Evolutionary conservation across 192 early-diverging fungal genomes (phyloP).

Genomic region (Coemansia sp.): DNA sequence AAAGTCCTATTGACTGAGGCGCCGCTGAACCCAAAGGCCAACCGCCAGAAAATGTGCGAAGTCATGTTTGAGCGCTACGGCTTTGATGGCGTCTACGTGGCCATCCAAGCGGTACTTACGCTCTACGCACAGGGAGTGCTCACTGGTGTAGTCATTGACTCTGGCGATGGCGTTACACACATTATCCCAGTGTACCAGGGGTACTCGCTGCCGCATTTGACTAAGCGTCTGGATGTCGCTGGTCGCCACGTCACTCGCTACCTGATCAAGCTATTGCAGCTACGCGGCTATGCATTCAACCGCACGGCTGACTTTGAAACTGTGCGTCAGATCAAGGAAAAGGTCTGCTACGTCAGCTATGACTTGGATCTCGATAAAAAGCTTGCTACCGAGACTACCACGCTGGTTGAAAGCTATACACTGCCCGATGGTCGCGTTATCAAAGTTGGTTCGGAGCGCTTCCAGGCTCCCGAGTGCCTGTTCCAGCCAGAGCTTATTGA

Average conservation of each 20-base stretch:
- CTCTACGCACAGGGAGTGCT: constrained; percentile 97
- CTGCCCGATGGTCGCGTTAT: constrained; percentile 98
- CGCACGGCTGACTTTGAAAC: constrained; percentile 98
- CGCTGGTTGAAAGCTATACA: constrained; percentile 93
- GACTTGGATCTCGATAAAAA: constrained; percentile 94
- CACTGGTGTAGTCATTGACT: constrained; percentile 98
- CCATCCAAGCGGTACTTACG: constrained; percentile 97
- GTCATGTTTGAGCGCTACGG: constrained; percentile 98
- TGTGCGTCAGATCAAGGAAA: constrained; percentile 97
- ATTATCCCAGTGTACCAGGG: constrained; percentile 99
- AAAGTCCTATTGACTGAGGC: constrained; percentile 97
- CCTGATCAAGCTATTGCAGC: constrained; percentile 93
- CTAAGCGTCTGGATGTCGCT: constrained; percentile 91
- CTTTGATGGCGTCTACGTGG: constrained; percentile 90
- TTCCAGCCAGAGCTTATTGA: constrained; percentile 99
- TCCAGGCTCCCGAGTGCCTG: constrained; percentile 97
- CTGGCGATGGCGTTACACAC: constrained; percentile 98
- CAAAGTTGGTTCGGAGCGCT: constrained; percentile 97
- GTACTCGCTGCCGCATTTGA: constrained; percentile 87
- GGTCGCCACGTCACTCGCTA: constrained; percentile 96
- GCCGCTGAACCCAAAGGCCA: constrained; percentile 91
- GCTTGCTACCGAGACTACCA: constrained; percentile 95
- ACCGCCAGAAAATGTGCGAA: constrained; percentile 91
- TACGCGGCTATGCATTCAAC: constrained; percentile 96
- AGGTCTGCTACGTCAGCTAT: constrained; percentile 97